Conservation (phyloP, 140 eudicot genomes). For the Stevia rebaudiana region DNA sequence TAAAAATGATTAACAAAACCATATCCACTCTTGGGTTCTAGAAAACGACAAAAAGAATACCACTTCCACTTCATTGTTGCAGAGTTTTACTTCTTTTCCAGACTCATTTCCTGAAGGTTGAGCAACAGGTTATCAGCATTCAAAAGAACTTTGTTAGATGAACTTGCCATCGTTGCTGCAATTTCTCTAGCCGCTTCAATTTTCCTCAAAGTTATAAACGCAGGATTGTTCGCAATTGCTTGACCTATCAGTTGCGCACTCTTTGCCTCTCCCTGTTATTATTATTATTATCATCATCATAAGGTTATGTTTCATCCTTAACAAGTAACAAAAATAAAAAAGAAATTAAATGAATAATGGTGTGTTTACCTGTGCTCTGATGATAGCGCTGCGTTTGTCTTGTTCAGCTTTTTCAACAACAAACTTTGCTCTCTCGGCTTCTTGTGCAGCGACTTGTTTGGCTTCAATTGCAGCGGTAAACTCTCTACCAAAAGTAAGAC, state of each 20-base stretch:
- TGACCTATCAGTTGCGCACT: conserved; percentile 93
- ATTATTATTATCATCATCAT: background rate
- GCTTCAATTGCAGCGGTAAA: conserved; percentile 94
- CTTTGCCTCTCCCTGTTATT: conserved; percentile 88
- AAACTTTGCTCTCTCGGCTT: conserved; percentile 96
- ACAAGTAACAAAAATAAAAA: background rate
- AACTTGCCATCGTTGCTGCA: conserved; percentile 47
- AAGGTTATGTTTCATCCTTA: background rate
- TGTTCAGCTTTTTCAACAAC: conserved; percentile 96
- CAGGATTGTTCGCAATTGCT: conserved; percentile 88
- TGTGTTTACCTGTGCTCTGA: conserved; percentile 84
- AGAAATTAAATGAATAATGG: background rate
- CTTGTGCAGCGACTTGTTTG: conserved; percentile 96
- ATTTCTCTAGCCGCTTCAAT: conserved; percentile 89
- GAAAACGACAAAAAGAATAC: background rate
- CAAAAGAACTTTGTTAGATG: conserved; percentile 69
- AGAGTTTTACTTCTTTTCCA: conserved; percentile 28
- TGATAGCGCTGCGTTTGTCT: conserved; percentile 87
- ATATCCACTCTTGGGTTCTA: too few species aligned
- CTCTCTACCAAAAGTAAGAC: conserved; percentile 82
- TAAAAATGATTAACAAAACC: background rate
- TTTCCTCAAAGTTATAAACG: conserved; percentile 77
- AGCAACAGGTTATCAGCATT: conserved; percentile 69
- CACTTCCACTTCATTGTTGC: background rate
- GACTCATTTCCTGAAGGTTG: conserved; percentile 56